Base-by-base conservation (phyloP, 2,329 filamentous ascomycete genomes). In the Trichoderma sp. region DNA sequence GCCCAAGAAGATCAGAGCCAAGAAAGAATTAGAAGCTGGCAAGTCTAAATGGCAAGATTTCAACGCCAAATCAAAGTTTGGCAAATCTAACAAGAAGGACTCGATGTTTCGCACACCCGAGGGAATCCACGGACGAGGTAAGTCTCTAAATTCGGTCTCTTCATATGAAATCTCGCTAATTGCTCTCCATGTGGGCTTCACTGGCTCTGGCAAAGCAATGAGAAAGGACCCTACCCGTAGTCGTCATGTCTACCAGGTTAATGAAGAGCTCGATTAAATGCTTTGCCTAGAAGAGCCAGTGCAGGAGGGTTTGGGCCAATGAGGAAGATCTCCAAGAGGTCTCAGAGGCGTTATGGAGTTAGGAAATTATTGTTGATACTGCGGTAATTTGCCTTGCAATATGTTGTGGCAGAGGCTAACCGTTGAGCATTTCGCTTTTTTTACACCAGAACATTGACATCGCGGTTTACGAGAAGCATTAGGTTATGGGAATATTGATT, bases 21-120 rank as follows among this genome's bases (percentile, higher is more conserved):
- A 93, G 77, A 97, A 95, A 83, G 94, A 97, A 82, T 89, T 98
- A 29, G 96, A 98, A 86, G 94, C 92, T 77, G 93, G 93, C 81
- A 97, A 98, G 87, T 94, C 87, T 81, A 98, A 97, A 83, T 99
- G 97, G 97, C 93, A 98, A 83, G 94, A 97, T 78, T 99, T 98
- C 84, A 93, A 92, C 78, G 88, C 89, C 81, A 98, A 97, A 83
- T 90, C 89, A 64, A 95, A 94, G 82, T 87, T 91, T 78, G 90
- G 88, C 78, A 93, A 93, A 83, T 79, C 85, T 5, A 85, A 86
- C 59, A 96, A 96, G 86, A 98, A 98, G 85, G 94, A 98, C 66
- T 97, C 95, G 88, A 98, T 98, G 95, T 98, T 98, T 83, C 92
- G 95, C 64, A 98, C 95, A 3, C 95, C 95, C 0, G 95, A 97